Conservation (phyloP, 768 basidiomycete species). For the Leccinum variicolor region DNA sequence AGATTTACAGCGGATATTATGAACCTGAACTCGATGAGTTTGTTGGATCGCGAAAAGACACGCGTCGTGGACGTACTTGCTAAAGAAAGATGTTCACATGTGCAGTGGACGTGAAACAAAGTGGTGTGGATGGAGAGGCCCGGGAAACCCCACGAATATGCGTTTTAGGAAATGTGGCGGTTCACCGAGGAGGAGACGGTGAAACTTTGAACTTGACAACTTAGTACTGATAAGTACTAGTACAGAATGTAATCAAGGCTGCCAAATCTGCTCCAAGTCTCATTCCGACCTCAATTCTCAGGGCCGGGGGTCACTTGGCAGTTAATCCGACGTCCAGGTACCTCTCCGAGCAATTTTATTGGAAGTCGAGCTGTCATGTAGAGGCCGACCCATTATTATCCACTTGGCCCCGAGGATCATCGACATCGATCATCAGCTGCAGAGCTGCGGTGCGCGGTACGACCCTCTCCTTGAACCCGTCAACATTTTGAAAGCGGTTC, state of each 20-base stretch:
- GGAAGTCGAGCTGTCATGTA: background rate
- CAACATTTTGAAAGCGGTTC: background rate
- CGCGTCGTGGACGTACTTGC: slow-evolving; percentile 15
- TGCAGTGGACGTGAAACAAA: slow-evolving; percentile 21
- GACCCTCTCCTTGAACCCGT: background rate
- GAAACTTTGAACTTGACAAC: no score
- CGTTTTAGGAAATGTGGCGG: slow-evolving; percentile 27
- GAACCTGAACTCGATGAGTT: background rate
- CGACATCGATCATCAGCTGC: background rate
- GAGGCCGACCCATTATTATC: background rate
- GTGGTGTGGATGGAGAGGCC: background rate
- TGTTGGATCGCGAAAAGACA: background rate
- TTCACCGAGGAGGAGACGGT: background rate
- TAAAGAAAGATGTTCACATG: slow-evolving; percentile 7
- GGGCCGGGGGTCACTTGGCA: background rate
- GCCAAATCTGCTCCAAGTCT: no score
- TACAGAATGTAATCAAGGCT: no score
- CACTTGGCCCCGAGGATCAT: background rate
- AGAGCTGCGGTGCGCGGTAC: background rate
- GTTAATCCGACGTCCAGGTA: background rate
- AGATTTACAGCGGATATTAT: background rate
- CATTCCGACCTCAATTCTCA: background rate
- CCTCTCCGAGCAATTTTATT: background rate
- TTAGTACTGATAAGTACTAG: no score
- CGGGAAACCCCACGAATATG: slow-evolving; percentile 1